A percentile compares a stretch with the other conserved stretches of the same genome.
These are phyloP conservation scores for Betula pendula DNA, from an alignment of 306 rosid genomes.

Conservation along the genomic window DNA sequence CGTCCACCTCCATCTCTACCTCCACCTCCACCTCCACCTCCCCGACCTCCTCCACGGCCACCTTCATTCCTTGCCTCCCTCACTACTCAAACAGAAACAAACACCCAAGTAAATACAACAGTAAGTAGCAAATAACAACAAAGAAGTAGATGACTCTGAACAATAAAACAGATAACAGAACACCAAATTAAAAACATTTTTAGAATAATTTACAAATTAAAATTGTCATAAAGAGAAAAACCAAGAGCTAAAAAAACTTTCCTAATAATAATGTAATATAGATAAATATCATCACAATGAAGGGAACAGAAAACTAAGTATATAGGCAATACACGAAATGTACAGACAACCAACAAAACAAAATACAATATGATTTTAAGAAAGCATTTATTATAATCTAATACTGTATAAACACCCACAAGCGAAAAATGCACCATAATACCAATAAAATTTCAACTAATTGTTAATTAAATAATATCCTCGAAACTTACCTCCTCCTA, in stretches of 20 bases:
- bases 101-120: not conserved
- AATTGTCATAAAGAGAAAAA: not conserved
- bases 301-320: not conserved
- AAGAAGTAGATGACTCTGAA: not conserved
- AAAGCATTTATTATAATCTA: not conserved
- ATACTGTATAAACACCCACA: not conserved
- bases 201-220: not conserved
- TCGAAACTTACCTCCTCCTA: not conserved
- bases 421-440: not conserved
- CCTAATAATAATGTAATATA: not conserved
- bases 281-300: not conserved
- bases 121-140: not conserved
- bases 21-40: conserved; percentile 53
- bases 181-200: not conserved
- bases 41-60: conserved; percentile 69
- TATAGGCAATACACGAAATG: not conserved
- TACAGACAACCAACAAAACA: not conserved
- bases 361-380: not conserved
- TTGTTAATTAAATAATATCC: not conserved
- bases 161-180: not conserved
- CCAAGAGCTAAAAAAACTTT: not conserved
- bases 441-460: not conserved
- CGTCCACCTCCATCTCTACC: conserved; percentile 15
- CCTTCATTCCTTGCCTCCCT: conserved; percentile 76
- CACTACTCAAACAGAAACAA: conserved; percentile 44